Percentiles rank a stretch among this genome's conserved stretches.
phyloP scores from a whole-genome alignment of 768 basidiomycete species.

The Tephrocybe sp. region DNA sequence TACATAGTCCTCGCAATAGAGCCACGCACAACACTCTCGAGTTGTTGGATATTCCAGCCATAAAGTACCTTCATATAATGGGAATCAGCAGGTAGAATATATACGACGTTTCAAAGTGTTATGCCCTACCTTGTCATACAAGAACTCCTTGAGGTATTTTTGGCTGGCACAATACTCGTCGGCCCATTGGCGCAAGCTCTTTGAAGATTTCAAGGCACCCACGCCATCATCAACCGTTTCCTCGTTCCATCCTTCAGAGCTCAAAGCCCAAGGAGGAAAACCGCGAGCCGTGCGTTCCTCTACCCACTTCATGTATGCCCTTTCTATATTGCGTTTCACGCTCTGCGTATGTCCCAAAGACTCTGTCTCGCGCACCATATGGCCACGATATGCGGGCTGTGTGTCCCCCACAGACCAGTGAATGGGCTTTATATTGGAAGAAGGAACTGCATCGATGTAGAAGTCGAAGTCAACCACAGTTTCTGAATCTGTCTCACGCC shows the following conservation, averaged over 20 bases:
- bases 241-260: conserved; percentile 18
- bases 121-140: conserved; percentile 59
- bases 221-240: conserved; percentile 13
- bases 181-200: conserved; percentile 75
- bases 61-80: conserved; percentile 34
- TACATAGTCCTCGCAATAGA: conserved; percentile 46
- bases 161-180: conserved; percentile 76
- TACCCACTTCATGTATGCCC: conserved; percentile 44
- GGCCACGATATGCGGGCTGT: conserved; percentile 59
- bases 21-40: conserved; percentile 39
- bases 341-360: conserved; percentile 31
- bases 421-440: conserved; percentile 33
- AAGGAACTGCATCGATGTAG: conserved; percentile 46
- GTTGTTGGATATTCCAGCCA: conserved; percentile 46
- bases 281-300: conserved; percentile 46
- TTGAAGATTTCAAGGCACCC: conserved; percentile 47
- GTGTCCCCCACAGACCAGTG: conserved; percentile 62
- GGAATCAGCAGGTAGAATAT: background rate
- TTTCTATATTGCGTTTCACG: conserved; percentile 38
- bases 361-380: conserved; percentile 53
- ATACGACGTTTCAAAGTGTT: background rate
- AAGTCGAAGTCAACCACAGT: conserved; percentile 66
- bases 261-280: conserved; percentile 45
- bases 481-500: conserved; percentile 49
- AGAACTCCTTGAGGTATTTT: conserved; percentile 77